Evolutionary conservation across 768 basidiomycete genomes (phyloP).

Genomic region (Tricholoma bakamatsutake): DNA sequence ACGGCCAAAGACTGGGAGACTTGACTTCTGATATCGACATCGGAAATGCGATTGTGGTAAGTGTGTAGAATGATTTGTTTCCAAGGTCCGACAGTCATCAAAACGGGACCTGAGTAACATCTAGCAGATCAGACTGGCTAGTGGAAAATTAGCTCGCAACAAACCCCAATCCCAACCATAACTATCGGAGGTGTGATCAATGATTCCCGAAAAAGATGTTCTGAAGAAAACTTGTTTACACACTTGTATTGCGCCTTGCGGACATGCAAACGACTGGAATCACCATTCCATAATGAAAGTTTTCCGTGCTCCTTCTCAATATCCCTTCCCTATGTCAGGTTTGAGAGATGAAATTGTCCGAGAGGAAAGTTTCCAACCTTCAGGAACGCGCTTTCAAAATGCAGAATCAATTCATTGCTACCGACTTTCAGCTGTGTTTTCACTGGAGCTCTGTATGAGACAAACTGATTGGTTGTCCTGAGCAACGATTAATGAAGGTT

Average conservation of each 20-base stretch:
- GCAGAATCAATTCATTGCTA: slow-evolving; percentile 59
- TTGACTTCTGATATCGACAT: slow-evolving; percentile 54
- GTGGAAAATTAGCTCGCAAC: slow-evolving; percentile 6
- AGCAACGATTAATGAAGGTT: neutral
- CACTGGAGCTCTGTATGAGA: slow-evolving; percentile 59
- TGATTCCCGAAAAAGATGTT: neutral
- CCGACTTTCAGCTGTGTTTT: slow-evolving; percentile 50
- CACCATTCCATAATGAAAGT: slow-evolving; percentile 79
- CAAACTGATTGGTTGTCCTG: slow-evolving; percentile 81
- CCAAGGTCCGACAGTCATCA: slow-evolving; percentile 90
- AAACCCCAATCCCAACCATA: slow-evolving; percentile 91
- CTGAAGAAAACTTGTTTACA: slow-evolving; percentile 16
- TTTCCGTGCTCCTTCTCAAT: slow-evolving; percentile 64
- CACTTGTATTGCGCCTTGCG: slow-evolving; percentile 93
- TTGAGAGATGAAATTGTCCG: neutral
- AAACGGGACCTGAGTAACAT: slow-evolving; percentile 53
- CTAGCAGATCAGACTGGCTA: neutral
- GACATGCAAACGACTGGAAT: slow-evolving; percentile 83
- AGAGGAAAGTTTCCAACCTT: slow-evolving; percentile 34
- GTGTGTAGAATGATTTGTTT: slow-evolving; percentile 68
- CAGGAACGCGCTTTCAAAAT: slow-evolving; percentile 71
- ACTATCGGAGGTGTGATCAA: slow-evolving; percentile 29
- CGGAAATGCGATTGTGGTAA: slow-evolving; percentile 58
- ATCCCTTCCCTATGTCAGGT: slow-evolving; percentile 53
- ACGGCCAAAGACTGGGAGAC: slow-evolving; percentile 54